Percentiles rank a stretch among this genome's conserved stretches.
These are phyloP conservation scores for Geranomyces variabilis DNA, from an alignment of 192 early-diverging fungal genomes.

Conservation along the genomic window DNA sequence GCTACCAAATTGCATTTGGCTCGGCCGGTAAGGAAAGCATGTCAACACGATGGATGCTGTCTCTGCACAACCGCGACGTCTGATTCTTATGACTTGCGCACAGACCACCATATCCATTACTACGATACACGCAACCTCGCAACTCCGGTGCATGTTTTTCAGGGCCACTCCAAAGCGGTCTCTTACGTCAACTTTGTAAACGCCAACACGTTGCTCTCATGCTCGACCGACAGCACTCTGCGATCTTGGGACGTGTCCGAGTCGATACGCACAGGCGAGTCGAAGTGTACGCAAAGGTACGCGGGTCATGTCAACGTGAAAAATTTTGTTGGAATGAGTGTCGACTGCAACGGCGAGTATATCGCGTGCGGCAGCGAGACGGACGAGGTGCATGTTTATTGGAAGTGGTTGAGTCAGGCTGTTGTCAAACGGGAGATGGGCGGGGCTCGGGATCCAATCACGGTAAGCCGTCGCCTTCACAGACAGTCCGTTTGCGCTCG, in stretches of 20 bases:
- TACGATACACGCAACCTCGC: conserved; percentile 82
- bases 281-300: conserved; percentile 68
- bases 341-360: conserved; percentile 72
- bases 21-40: conserved; percentile 64
- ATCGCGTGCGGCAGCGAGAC: conserved; percentile 94
- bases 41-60: not conserved
- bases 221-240: conserved; percentile 91
- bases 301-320: conserved; percentile 90
- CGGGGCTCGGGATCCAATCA: conserved; percentile 62
- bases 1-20: conserved; percentile 81
- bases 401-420: conserved; percentile 72
- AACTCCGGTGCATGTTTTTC: conserved; percentile 71
- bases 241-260: conserved; percentile 71
- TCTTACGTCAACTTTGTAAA: conserved; percentile 90
- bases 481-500: not conserved
- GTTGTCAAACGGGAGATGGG: conserved; percentile 80
- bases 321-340: conserved; percentile 95
- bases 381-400: conserved; percentile 87
- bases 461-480: conserved; percentile 53
- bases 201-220: conserved; percentile 80
- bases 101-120: conserved; percentile 90
- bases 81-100: too few relatives aligned
- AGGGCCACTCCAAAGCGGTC: conserved; percentile 91
- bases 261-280: not conserved
- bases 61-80: not conserved